phyloP scores from a whole-genome alignment of 345 rosid species.

The Salix arbutifolia region DNA sequence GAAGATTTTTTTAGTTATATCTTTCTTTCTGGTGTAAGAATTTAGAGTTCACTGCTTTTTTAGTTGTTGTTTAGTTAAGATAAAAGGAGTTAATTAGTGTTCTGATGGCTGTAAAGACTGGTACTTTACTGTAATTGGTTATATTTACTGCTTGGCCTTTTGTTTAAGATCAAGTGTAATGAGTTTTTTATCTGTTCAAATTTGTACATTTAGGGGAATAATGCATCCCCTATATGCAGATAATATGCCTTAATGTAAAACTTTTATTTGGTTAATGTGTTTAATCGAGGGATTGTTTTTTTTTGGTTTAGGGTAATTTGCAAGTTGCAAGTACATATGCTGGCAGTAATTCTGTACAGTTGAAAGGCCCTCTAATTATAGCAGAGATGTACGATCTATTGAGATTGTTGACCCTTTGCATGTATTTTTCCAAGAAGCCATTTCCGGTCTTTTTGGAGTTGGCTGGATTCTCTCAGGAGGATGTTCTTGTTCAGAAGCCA shows the following conservation, averaged over 20 bases:
- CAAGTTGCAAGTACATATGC: constrained; percentile 81
- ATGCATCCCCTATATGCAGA: neutral
- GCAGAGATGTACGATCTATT: constrained; percentile 53
- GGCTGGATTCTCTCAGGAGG: constrained; percentile 64
- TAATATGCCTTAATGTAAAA: neutral
- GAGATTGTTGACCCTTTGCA: constrained; percentile 75
- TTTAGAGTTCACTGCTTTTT: neutral
- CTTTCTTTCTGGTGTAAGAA: neutral
- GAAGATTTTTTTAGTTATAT: neutral
- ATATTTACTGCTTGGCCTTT: neutral
- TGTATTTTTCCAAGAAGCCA: constrained; percentile 89
- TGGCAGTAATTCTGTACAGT: constrained; percentile 55
- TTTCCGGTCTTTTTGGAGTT: constrained; percentile 81
- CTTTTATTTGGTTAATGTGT: neutral
- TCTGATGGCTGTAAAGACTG: neutral
- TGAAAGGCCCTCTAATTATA: constrained; percentile 62
- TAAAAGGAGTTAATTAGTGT: neutral
- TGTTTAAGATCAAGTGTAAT: neutral
- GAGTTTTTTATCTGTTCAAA: neutral
- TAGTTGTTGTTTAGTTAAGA: neutral
- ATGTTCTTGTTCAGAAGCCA: constrained; percentile 90
- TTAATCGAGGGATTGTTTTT: neutral
- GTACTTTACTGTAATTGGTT: neutral
- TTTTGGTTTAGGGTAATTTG: constrained; percentile 54
- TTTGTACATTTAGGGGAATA: neutral